A percentile compares a stretch with the other conserved stretches of the same genome.
phyloP scores from a whole-genome alignment of 2,329 filamentous ascomycete genomes.

The Fusarium chlamydosporum region DNA sequence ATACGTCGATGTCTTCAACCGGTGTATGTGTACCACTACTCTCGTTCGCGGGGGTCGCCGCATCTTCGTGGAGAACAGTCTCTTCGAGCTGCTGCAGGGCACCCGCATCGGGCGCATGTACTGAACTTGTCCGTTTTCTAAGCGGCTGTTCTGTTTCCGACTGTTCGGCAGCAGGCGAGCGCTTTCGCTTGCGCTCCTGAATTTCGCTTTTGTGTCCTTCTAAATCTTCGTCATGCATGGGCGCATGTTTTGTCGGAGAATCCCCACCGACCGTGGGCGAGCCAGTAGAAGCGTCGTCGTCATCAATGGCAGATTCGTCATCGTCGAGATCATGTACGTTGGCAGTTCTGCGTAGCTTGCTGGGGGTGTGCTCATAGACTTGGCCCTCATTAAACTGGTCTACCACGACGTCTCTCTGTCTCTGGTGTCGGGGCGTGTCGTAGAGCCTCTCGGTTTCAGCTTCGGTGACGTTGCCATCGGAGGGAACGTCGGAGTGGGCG shows the following conservation, averaged over 20 bases:
- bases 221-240: constrained; percentile 48
- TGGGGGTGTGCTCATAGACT: constrained; percentile 77
- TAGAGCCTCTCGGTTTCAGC: constrained; percentile 95
- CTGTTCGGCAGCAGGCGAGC: constrained; percentile 61
- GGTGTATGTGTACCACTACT: constrained; percentile 59
- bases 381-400: constrained; percentile 68
- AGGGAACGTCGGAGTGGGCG: constrained; percentile 59
- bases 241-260: constrained; percentile 55
- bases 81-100: constrained; percentile 49
- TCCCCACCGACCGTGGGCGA: constrained; percentile 59
- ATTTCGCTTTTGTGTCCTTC: constrained; percentile 54
- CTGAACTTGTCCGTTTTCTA: constrained; percentile 68
- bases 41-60: constrained; percentile 54
- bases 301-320: constrained; percentile 60
- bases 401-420: constrained; percentile 73
- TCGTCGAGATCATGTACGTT: constrained; percentile 55
- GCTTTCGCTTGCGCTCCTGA: constrained; percentile 65
- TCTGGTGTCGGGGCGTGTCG: constrained; percentile 81
- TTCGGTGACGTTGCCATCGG: constrained; percentile 76
- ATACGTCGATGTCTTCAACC: constrained; percentile 62
- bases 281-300: constrained; percentile 56
- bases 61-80: constrained; percentile 55
- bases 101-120: constrained; percentile 58
- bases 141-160: constrained; percentile 64
- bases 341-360: constrained; percentile 75